phyloP scores from a whole-genome alignment of 2,329 filamentous ascomycete species.

The Colletotrichum higginsianum region DNA sequence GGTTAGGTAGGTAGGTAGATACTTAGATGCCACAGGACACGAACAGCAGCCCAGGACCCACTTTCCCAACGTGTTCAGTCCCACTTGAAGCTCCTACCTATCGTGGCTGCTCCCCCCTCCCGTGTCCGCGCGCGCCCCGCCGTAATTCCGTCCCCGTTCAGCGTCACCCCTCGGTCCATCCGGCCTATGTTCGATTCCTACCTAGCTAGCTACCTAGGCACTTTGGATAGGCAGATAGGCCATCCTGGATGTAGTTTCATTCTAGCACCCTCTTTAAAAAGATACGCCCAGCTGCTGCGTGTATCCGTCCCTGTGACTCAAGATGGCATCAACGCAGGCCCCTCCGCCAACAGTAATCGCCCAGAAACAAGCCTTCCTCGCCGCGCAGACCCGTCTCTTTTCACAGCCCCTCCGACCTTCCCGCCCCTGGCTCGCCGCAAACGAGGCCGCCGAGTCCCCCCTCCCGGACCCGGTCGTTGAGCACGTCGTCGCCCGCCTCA shows the following conservation, averaged over 20 bases:
- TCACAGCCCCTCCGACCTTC: slow-evolving; percentile 72
- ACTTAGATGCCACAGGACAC: background rate
- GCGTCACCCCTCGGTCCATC: background rate
- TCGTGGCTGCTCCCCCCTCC: background rate
- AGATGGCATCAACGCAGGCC: slow-evolving; percentile 33
- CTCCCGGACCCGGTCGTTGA: slow-evolving; percentile 67
- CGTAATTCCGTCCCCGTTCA: slow-evolving; percentile 4
- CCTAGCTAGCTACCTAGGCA: background rate
- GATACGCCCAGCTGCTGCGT: background rate
- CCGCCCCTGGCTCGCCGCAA: slow-evolving; percentile 64
- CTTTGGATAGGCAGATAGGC: too few relatives aligned
- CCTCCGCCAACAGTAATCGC: slow-evolving; percentile 70
- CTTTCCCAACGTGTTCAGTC: slow-evolving; percentile 2
- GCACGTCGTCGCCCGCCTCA: slow-evolving; percentile 71
- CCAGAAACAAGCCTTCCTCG: slow-evolving; percentile 76
- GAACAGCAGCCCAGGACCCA: background rate
- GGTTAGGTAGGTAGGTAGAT: background rate
- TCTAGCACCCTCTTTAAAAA: too few relatives aligned
- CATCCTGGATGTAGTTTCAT: too few relatives aligned
- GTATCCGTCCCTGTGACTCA: background rate
- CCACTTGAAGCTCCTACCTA: background rate
- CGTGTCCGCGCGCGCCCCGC: slow-evolving; percentile 15
- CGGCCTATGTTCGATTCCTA: background rate
- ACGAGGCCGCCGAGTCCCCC: slow-evolving; percentile 58
- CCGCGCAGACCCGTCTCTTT: slow-evolving; percentile 73